A percentile compares a stretch with the other conserved stretches of the same genome.
Conservation (phyloP, 768 basidiomycete genomes). For the Pulveroboletus ravenelii region DNA sequence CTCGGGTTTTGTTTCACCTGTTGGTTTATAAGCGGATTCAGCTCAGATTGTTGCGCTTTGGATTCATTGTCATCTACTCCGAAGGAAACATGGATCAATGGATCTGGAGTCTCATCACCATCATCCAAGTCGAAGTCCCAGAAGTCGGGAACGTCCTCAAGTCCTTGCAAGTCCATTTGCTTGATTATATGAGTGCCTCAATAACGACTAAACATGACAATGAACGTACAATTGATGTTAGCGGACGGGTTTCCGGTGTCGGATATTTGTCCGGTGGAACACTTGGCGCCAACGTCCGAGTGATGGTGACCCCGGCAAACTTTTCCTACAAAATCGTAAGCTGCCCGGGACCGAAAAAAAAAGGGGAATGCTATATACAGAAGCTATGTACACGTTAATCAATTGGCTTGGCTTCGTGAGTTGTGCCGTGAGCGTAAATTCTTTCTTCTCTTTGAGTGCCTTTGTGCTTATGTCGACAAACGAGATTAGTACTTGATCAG, state of each 20-base stretch:
- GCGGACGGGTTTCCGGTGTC: slow-evolving; percentile 66
- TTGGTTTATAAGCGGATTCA: slow-evolving; percentile 2
- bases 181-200: slow-evolving; percentile 25
- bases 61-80: neutral
- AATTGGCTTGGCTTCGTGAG: slow-evolving; percentile 75
- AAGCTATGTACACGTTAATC: slow-evolving; percentile 53
- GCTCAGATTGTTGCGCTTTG: neutral
- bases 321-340: slow-evolving; percentile 50
- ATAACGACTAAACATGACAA: neutral
- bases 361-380: slow-evolving; percentile 38
- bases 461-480: slow-evolving; percentile 51
- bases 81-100: neutral
- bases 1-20: slow-evolving; percentile 21
- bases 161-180: slow-evolving; percentile 62
- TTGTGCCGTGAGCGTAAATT: slow-evolving; percentile 53
- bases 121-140: slow-evolving; percentile 46
- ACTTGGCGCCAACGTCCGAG: slow-evolving; percentile 52
- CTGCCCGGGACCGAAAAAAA: slow-evolving; percentile 8
- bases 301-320: slow-evolving; percentile 60
- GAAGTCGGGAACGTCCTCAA: slow-evolving; percentile 66
- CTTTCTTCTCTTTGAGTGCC: slow-evolving; percentile 52
- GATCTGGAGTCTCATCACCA: slow-evolving; percentile 21
- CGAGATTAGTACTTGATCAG: slow-evolving; percentile 1
- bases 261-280: slow-evolving; percentile 56
- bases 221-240: slow-evolving; percentile 46